Percentiles rank a stretch among this genome's conserved stretches.
These are phyloP conservation scores for Kwoniella shivajii DNA, from an alignment of 1,284 basidiomycete species.

Conservation along the genomic window DNA sequence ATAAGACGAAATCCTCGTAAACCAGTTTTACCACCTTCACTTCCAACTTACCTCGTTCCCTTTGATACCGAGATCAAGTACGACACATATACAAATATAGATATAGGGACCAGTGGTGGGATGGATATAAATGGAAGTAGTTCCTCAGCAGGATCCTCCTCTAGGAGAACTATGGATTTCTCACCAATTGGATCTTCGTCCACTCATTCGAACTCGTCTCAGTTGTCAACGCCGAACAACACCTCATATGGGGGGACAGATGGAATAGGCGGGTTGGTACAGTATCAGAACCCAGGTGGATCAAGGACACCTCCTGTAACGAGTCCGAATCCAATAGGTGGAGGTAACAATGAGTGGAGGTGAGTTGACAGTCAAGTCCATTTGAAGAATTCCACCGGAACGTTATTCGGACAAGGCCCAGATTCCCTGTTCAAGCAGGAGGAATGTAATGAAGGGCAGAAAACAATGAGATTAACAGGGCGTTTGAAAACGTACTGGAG, in stretches of 20 bases:
- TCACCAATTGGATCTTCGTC: background rate
- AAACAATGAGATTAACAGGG: too few species aligned
- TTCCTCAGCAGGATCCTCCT: background rate
- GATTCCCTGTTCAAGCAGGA: background rate
- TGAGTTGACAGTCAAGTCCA: too few species aligned
- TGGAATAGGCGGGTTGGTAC: background rate
- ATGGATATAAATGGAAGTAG: background rate
- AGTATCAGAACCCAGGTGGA: background rate
- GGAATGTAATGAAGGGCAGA: background rate
- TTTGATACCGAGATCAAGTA: too few species aligned
- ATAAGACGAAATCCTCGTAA: too few species aligned
- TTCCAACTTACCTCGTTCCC: too few species aligned
- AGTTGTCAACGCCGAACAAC: background rate
- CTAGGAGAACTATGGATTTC: background rate
- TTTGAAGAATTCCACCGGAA: background rate
- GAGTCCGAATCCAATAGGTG: background rate
- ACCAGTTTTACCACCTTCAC: too few species aligned
- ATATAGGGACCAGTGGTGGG: too few species aligned
- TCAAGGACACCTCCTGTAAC: too few species aligned
- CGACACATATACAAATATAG: too few species aligned
- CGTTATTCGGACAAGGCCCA: background rate
- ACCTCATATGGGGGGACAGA: background rate
- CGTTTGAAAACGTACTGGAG: too few species aligned
- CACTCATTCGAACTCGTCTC: background rate
- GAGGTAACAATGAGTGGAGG: slow-evolving; percentile 9